These are phyloP conservation scores for Fallopia convolvulus DNA, from an alignment of 148 eudicot genomes.

Conservation along the genomic window DNA sequence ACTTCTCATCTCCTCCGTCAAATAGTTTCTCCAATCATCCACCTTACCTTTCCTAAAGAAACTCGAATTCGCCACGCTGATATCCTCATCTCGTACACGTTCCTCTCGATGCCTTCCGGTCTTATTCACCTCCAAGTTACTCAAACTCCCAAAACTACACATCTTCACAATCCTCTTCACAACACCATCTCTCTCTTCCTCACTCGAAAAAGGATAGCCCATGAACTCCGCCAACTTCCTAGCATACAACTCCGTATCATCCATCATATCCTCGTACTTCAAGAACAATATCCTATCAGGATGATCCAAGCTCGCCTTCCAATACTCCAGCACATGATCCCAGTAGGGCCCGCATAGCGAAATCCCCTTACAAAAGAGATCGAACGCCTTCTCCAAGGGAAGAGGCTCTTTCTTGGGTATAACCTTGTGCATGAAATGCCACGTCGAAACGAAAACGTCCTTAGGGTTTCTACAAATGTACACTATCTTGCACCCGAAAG, in stretches of 20 bases:
- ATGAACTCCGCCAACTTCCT: background rate
- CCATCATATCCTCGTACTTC: background rate
- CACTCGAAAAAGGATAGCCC: background rate
- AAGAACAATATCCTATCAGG: background rate
- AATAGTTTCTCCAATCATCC: background rate
- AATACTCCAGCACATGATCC: background rate
- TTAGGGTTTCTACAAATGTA: conserved; percentile 21
- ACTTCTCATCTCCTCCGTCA: background rate
- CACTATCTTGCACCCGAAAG: conserved; percentile 16
- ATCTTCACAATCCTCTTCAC: background rate
- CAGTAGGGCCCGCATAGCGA: background rate
- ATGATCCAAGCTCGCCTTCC: background rate
- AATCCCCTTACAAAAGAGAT: background rate
- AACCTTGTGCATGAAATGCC: conserved; percentile 7
- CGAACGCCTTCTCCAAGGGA: background rate
- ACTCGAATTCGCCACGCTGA: background rate
- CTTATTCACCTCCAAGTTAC: conserved; percentile 7
- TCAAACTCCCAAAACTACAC: conserved; percentile 7
- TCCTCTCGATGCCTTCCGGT: background rate
- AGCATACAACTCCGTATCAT: background rate
- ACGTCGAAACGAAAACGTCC: conserved; percentile 18
- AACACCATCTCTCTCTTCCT: background rate
- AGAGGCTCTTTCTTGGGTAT: background rate
- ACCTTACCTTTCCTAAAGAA: background rate
- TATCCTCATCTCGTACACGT: background rate